A percentile compares a stretch with the other conserved stretches of the same genome.
Evolutionary conservation across 2,329 filamentous ascomycete species (phyloP).

Genomic region (Xenoacremonium recifei): DNA sequence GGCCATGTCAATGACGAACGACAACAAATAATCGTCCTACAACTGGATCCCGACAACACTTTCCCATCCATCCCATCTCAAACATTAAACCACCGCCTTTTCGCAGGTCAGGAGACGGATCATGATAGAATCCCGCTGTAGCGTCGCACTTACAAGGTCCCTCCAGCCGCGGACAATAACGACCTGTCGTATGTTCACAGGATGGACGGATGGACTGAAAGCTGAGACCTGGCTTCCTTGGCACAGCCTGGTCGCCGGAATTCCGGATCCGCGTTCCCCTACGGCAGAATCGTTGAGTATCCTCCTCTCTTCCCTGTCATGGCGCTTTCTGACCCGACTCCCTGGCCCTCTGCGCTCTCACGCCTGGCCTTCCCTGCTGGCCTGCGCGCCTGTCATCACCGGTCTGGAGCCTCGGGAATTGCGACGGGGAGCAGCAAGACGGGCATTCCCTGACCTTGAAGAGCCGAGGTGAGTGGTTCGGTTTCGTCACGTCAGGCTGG

Average conservation of each 20-base stretch:
- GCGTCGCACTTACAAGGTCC: conserved; percentile 3
- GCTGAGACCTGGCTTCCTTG: conserved; percentile 9
- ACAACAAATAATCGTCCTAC: too few species aligned
- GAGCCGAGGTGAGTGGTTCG: neutral
- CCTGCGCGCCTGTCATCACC: too few species aligned
- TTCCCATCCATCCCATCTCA: neutral
- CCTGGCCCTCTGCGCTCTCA: neutral
- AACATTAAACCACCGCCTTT: conserved; percentile 1
- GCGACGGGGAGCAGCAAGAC: neutral
- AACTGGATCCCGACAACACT: neutral
- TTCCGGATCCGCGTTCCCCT: neutral
- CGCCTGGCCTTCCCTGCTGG: neutral
- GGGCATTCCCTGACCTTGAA: neutral
- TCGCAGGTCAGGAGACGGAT: conserved; percentile 15
- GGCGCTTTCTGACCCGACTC: neutral
- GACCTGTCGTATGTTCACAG: conserved; percentile 14
- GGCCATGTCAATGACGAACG: too few species aligned
- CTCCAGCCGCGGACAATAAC: conserved; percentile 3
- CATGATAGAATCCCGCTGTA: conserved; percentile 5
- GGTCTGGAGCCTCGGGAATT: neutral
- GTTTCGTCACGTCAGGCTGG: conserved; percentile 1
- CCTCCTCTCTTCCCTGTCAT: neutral
- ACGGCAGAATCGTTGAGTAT: too few species aligned
- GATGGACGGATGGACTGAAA: too few species aligned
- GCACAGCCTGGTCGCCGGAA: conserved; percentile 12